Percentiles rank a stretch among this genome's conserved stretches.
phyloP scores from a whole-genome alignment of 768 basidiomycete species.

The Amanita fuliginea region DNA sequence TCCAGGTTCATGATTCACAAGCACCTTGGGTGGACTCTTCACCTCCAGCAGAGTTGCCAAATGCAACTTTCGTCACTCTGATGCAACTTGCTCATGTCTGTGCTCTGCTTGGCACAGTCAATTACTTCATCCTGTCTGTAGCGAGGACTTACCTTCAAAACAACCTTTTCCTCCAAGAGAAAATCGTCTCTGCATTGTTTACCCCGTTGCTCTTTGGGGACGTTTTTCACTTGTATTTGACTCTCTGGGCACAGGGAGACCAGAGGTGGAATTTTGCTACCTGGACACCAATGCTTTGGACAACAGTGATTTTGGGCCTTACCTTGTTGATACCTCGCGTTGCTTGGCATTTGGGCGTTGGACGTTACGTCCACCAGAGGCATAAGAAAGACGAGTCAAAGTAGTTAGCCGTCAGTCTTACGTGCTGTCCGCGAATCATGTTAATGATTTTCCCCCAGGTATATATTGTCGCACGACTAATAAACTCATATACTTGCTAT shows the following conservation, averaged over 20 bases:
- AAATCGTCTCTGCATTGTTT: slow-evolving; percentile 51
- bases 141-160: slow-evolving; percentile 46
- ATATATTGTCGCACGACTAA: not conserved
- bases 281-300: slow-evolving; percentile 66
- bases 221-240: slow-evolving; percentile 51
- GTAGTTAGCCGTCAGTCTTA: not conserved
- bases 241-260: slow-evolving; percentile 70
- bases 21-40: slow-evolving; percentile 53
- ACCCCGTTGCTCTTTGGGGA: slow-evolving; percentile 64
- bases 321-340: slow-evolving; percentile 59
- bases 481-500: slow-evolving; percentile 1
- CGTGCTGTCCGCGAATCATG: not conserved
- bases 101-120: slow-evolving; percentile 61
- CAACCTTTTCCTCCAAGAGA: slow-evolving; percentile 61
- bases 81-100: slow-evolving; percentile 73
- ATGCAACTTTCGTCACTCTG: slow-evolving; percentile 57
- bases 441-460: not conserved
- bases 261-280: slow-evolving; percentile 45
- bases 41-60: slow-evolving; percentile 41
- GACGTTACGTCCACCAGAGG: slow-evolving; percentile 57
- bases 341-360: slow-evolving; percentile 67
- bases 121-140: slow-evolving; percentile 53
- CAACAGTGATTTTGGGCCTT: slow-evolving; percentile 51
- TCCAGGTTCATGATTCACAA: slow-evolving; percentile 61
- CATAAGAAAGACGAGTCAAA: slow-evolving; percentile 24